phyloP scores from a whole-genome alignment of 257 asterid species.

The Solanum ahanhuiri region DNA sequence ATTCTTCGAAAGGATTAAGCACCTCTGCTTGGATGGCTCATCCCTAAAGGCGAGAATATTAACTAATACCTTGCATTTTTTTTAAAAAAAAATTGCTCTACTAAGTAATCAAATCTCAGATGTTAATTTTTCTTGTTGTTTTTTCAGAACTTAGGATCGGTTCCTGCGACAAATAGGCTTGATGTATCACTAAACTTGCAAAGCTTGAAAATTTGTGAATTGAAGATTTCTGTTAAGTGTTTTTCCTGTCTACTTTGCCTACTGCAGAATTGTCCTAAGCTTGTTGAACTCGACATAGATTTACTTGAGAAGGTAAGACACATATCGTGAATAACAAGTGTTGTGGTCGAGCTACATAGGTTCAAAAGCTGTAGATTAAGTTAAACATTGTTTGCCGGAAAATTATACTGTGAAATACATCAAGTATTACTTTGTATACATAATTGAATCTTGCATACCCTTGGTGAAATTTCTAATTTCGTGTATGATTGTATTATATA shows the following conservation, averaged over 20 bases:
- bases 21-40: not conserved
- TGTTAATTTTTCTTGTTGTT: not conserved
- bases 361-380: not conserved
- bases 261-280: not conserved
- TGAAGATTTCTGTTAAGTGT: not conserved
- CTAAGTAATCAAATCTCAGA: not conserved
- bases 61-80: not conserved
- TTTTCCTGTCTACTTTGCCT: not conserved
- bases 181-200: not conserved
- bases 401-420: not conserved
- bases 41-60: not conserved
- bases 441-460: not conserved
- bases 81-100: not conserved
- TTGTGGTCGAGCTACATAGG: not conserved
- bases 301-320: not conserved
- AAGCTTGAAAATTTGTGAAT: not conserved
- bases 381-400: not conserved
- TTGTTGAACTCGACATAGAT: not conserved
- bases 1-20: not conserved
- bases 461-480: not conserved
- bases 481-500: not conserved
- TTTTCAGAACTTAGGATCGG: not conserved
- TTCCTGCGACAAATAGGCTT: not conserved
- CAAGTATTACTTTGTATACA: not conserved
- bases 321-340: not conserved